A percentile compares a stretch with the other conserved stretches of the same genome.
phyloP scores from a whole-genome alignment of 2,329 filamentous ascomycete species.

The Aureobasidium sp. region DNA sequence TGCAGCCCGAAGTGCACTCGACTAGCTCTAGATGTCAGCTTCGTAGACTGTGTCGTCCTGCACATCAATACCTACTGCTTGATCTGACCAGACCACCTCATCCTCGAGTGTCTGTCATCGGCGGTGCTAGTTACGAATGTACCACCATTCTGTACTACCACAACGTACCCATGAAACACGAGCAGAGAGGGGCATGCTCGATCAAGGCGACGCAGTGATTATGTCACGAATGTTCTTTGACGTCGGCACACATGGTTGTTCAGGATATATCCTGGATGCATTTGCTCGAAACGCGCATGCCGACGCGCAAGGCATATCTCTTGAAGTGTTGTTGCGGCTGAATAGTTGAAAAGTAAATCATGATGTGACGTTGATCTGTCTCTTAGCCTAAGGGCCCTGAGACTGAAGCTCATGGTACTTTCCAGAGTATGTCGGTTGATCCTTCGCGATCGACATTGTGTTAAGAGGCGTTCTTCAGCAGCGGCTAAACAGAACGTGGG shows the following conservation, averaged over 20 bases:
- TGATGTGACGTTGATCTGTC: constrained; percentile 2
- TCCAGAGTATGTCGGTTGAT: neutral
- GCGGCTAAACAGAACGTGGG: constrained; percentile 10
- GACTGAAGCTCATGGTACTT: constrained; percentile 3
- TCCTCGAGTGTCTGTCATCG: neutral
- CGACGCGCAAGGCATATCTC: constrained; percentile 2
- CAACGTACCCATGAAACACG: neutral
- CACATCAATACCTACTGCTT: neutral
- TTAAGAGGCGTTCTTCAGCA: constrained; percentile 5
- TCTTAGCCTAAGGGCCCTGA: neutral
- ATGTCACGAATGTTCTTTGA: constrained; percentile 2
- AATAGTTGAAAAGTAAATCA: neutral
- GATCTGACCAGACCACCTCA: neutral
- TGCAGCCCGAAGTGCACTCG: neutral
- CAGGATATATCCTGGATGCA: neutral
- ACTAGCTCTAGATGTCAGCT: neutral
- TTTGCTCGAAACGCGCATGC: constrained; percentile 1
- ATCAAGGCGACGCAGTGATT: neutral
- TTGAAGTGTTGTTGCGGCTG: neutral
- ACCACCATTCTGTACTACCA: neutral
- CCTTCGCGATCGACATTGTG: neutral
- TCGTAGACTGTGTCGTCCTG: neutral
- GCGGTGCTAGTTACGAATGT: neutral
- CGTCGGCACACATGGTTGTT: neutral
- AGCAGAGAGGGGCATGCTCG: neutral